These are phyloP conservation scores for Penicillium angulare DNA, from an alignment of 495 filamentous ascomycete species.

Conservation along the genomic window DNA sequence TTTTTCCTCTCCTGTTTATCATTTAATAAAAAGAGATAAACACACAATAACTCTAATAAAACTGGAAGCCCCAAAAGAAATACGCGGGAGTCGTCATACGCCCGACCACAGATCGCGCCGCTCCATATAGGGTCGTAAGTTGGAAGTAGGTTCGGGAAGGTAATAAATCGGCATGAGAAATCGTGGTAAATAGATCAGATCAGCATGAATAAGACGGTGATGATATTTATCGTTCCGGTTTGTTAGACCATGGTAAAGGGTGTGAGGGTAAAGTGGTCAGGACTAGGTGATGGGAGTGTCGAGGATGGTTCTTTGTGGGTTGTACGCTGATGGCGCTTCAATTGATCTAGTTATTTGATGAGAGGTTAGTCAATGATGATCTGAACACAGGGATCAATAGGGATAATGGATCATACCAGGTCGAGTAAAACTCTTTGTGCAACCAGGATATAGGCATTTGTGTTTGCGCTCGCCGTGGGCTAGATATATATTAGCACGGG, in stretches of 20 bases:
- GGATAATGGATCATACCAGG: slow-evolving; percentile 30
- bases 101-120: neutral
- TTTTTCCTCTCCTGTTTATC: neutral
- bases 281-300: slow-evolving; percentile 24
- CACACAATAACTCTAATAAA: neutral
- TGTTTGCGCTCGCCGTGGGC: slow-evolving; percentile 48
- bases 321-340: slow-evolving; percentile 45
- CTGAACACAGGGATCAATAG: neutral
- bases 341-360: slow-evolving; percentile 32
- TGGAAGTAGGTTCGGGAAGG: neutral
- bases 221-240: neutral
- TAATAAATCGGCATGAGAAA: neutral
- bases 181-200: neutral
- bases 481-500: slow-evolving; percentile 18
- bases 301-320: slow-evolving; percentile 38
- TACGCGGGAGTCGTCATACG: neutral
- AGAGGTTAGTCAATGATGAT: slow-evolving; percentile 3
- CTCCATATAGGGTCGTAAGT: neutral
- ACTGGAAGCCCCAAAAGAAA: neutral
- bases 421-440: slow-evolving; percentile 48
- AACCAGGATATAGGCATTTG: slow-evolving; percentile 42
- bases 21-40: neutral
- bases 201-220: neutral
- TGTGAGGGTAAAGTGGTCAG: slow-evolving; percentile 27
- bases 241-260: slow-evolving; percentile 24